Conservation (phyloP, 345 rosid species). For the Citrus trifoliata region DNA sequence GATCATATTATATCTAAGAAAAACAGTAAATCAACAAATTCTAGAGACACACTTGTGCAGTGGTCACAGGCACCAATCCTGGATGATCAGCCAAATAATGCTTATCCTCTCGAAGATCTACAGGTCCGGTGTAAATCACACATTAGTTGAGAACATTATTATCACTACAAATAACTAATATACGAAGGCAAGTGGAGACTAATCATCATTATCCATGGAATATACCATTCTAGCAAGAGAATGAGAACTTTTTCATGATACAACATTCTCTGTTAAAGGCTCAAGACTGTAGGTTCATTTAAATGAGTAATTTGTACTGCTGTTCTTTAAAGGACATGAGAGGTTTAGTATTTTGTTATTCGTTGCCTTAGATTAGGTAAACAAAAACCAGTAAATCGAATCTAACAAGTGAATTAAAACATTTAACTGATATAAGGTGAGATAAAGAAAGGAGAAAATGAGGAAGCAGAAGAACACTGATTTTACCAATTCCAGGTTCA, state of each 20-base stretch:
- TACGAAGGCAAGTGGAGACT: background rate
- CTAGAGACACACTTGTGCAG: conserved; percentile 63
- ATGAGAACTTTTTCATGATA: background rate
- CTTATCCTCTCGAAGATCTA: conserved; percentile 97
- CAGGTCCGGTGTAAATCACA: conserved; percentile 22
- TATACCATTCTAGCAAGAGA: background rate
- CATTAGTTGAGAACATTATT: conserved; percentile 11
- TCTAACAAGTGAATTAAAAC: background rate
- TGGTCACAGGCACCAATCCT: conserved; percentile 84
- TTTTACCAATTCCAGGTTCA: background rate
- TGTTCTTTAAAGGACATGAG: background rate
- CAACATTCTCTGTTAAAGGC: background rate
- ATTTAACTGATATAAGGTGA: background rate
- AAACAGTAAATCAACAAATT: background rate
- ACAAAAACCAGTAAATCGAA: background rate
- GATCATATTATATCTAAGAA: background rate
- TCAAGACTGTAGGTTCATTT: background rate
- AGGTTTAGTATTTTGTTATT: background rate
- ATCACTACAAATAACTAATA: conserved; percentile 11
- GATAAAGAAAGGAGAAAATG: background rate
- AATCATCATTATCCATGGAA: too few species aligned
- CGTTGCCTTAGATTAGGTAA: background rate
- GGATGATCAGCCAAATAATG: conserved; percentile 96
- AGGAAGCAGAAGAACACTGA: background rate
- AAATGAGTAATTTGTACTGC: background rate